A percentile compares a stretch with the other conserved stretches of the same genome.
Conservation (phyloP, 1,284 basidiomycete species). For the Heterobasidion annosum region DNA sequence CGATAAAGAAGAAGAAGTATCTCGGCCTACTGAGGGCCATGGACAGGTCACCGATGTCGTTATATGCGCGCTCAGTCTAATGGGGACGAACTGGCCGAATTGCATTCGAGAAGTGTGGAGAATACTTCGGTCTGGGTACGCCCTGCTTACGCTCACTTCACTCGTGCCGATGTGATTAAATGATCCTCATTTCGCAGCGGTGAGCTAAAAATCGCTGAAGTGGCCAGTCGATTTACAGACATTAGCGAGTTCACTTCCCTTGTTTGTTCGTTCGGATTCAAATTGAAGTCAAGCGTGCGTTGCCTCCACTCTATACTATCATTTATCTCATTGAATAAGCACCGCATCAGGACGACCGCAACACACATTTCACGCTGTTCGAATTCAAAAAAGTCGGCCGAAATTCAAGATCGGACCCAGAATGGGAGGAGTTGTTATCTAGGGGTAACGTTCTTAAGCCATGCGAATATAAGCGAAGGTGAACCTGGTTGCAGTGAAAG, state of each 20-base stretch:
- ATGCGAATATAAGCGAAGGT: constrained; percentile 96
- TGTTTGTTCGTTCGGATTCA: constrained; percentile 75
- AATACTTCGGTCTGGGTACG: constrained; percentile 74
- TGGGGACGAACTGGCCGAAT: constrained; percentile 95
- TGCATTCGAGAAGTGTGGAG: constrained; percentile 88
- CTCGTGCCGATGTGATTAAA: no score
- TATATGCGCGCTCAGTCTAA: constrained; percentile 91
- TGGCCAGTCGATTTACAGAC: constrained; percentile 80
- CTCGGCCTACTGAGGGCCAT: constrained; percentile 24
- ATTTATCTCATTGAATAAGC: neutral
- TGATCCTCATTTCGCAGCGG: constrained; percentile 42
- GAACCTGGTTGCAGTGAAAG: constrained; percentile 4
- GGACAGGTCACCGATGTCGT: constrained; percentile 85
- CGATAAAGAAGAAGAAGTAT: constrained; percentile 19
- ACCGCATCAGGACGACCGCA: constrained; percentile 57
- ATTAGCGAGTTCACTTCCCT: constrained; percentile 71
- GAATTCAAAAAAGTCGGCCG: constrained; percentile 67
- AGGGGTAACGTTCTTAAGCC: constrained; percentile 73
- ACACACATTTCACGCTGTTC: constrained; percentile 86
- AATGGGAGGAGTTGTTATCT: constrained; percentile 54
- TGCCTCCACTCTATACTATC: neutral
- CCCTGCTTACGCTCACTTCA: constrained; percentile 9
- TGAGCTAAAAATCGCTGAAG: constrained; percentile 89
- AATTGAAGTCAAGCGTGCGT: constrained; percentile 62
- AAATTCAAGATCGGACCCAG: constrained; percentile 40